Base-by-base conservation (phyloP, 2,329 filamentous ascomycete species). In the Talaromyces marneffei region DNA sequence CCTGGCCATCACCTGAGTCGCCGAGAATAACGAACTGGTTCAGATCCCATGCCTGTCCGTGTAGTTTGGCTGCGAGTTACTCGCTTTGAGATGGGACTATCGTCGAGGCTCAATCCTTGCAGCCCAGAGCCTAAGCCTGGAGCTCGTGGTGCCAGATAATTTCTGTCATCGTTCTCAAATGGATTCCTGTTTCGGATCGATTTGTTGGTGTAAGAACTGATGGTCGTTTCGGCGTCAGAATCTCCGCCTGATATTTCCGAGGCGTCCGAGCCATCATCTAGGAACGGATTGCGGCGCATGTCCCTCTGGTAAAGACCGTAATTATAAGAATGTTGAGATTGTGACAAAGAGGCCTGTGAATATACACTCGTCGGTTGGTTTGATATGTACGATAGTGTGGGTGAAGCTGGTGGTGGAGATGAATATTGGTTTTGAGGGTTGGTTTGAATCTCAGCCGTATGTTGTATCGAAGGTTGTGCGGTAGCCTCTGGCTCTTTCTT, bases 81-180 rank as follows among this genome's bases (percentile, higher is more conserved):
- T 12, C 52, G 53, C 55, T 53, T 54, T 2, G 58, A 35, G 37
- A 23, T n/a, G 4, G 53, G 42, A 18, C 52, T 57, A 35, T 63
- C 62, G 14, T 63, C 59, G n/a, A 63, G 62, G 39, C 58, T 61
- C n/a, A 63, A 48, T 18, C 62, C 58, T 16, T 59, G 62, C 7
- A 63, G 20, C 29, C 58, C 62, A 39, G 62, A 48, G 9, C 62
- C 62, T 10, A 63, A 23, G 14, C 57, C 57, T 46, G 20, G 52
- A 7, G 14, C 33, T 52, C 57, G 48, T 14, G 44, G 37, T 20
- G 50, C 25, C 7, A 31, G 40, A 18, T 57, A 35, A 27, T 46
- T 39, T 14, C 55, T 18, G 60, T 57, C 39, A 12, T 37, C 14
- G 10, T 86, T 54, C 82, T 82, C 3, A 16, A 66, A 59, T 23